Conservation (phyloP, 805 yeast species). For the Blastobotrys chiropterorum region DNA sequence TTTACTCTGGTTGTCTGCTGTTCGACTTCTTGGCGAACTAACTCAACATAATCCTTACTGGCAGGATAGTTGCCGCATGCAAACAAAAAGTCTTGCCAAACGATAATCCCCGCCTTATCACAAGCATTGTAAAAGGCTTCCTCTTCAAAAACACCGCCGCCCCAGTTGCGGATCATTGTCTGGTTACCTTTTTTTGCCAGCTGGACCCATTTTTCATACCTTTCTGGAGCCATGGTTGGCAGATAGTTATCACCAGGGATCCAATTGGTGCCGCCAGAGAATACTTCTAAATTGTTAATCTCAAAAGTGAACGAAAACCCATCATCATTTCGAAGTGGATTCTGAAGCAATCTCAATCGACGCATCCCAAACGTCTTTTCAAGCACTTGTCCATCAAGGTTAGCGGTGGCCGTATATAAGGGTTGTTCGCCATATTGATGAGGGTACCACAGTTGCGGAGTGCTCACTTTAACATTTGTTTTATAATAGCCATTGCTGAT, state of each 20-base stretch:
- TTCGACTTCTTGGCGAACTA: slow-evolving; percentile 36
- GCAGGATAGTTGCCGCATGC: slow-evolving; percentile 50
- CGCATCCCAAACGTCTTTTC: slow-evolving; percentile 34
- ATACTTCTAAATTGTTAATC: slow-evolving; percentile 35
- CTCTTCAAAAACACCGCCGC: slow-evolving; percentile 41
- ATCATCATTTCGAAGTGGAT: slow-evolving; percentile 14
- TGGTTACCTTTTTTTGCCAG: slow-evolving; percentile 36
- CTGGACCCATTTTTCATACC: slow-evolving; percentile 33
- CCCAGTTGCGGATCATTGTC: slow-evolving; percentile 43
- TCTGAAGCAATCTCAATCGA: slow-evolving; percentile 37
- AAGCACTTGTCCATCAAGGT: neutral
- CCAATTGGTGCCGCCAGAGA: slow-evolving; percentile 40
- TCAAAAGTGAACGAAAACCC: slow-evolving; percentile 38
- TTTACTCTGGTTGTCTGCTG: slow-evolving; percentile 36
- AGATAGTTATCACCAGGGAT: slow-evolving; percentile 40
- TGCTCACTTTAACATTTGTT: neutral
- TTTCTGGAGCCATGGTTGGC: slow-evolving; percentile 28
- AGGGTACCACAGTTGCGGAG: slow-evolving; percentile 39
- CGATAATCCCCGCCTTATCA: slow-evolving; percentile 37
- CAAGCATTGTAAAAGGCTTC: slow-evolving; percentile 38
- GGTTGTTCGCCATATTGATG: slow-evolving; percentile 34
- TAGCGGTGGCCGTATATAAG: slow-evolving; percentile 26
- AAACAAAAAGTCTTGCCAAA: slow-evolving; percentile 52
- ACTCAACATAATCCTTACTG: slow-evolving; percentile 30
- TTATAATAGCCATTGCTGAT: neutral